Evolutionary conservation across 2,329 filamentous ascomycete genomes (phyloP).

Genomic region (Alternaria atra): DNA sequence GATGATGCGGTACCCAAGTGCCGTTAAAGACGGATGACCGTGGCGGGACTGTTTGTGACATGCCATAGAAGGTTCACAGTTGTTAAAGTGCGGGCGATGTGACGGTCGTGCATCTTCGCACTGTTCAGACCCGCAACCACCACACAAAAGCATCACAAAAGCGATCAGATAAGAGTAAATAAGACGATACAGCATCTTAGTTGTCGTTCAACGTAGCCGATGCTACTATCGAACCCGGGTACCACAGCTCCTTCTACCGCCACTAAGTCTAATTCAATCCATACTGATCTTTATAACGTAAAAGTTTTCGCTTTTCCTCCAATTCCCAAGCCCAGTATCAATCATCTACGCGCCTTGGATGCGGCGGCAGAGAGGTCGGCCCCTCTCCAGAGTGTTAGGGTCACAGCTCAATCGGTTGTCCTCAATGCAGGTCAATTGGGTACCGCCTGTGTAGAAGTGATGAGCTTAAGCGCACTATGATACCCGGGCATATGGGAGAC

Average conservation of each 20-base stretch:
- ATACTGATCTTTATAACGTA: constrained; percentile 14
- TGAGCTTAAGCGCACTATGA: neutral
- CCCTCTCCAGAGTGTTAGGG: constrained; percentile 34
- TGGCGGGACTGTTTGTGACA: constrained; percentile 69
- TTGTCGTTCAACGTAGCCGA: neutral
- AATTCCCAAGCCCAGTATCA: neutral
- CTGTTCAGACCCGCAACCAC: neutral
- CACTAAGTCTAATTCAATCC: neutral
- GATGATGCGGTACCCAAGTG: constrained; percentile 73
- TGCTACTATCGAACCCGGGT: neutral
- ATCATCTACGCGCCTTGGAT: constrained; percentile 6
- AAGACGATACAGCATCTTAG: constrained; percentile 1
- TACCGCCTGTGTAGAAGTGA: constrained; percentile 26
- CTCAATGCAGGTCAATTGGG: constrained; percentile 39
- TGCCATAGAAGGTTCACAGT: neutral
- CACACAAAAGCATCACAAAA: neutral
- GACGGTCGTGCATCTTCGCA: neutral
- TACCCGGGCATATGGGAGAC: neutral
- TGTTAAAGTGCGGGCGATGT: neutral
- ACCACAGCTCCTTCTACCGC: neutral
- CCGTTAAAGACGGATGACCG: constrained; percentile 73
- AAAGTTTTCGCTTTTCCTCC: neutral
- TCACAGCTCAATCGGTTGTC: constrained; percentile 36
- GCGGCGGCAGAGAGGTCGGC: constrained; percentile 30
- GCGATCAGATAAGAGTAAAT: neutral